Percentiles rank a stretch among this genome's conserved stretches.
These are phyloP conservation scores for thale cress (Arabidopsis thaliana) DNA, from an alignment of 345 rosid species.

Conservation along the genomic window DNA sequence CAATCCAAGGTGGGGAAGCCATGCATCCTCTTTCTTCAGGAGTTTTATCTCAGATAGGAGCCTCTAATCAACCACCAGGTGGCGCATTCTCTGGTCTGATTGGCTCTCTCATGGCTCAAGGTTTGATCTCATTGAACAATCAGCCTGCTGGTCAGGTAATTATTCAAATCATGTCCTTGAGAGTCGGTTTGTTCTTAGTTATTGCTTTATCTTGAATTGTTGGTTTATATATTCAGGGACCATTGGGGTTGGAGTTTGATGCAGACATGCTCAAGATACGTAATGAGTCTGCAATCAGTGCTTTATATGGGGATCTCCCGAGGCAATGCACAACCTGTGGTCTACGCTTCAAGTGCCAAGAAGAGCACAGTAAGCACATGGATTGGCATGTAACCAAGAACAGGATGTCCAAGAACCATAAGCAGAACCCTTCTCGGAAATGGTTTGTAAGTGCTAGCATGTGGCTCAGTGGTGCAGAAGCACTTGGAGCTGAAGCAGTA, in stretches of 20 bases:
- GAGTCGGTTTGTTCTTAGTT: slow-evolving; percentile 12
- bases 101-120: slow-evolving; percentile 87
- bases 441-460: slow-evolving; percentile 95
- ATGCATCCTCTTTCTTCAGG: slow-evolving; percentile 70
- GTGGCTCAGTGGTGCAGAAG: slow-evolving; percentile 99
- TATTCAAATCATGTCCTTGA: slow-evolving; percentile 31
- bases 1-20: slow-evolving; percentile 54
- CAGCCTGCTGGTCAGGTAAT: slow-evolving; percentile 76
- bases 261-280: slow-evolving; percentile 83
- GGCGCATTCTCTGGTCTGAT: slow-evolving; percentile 80
- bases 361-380: slow-evolving; percentile 97
- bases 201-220: slow-evolving; percentile 41
- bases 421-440: slow-evolving; percentile 94
- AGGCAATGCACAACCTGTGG: slow-evolving; percentile 99
- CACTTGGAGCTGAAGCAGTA: slow-evolving; percentile 88
- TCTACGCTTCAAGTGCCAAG: slow-evolving; percentile 89
- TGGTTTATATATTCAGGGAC: slow-evolving; percentile 59
- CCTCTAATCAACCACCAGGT: slow-evolving; percentile 59
- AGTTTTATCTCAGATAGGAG: slow-evolving; percentile 54
- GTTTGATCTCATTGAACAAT: slow-evolving; percentile 75
- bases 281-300: slow-evolving; percentile 77
- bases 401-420: slow-evolving; percentile 92
- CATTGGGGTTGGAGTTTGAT: slow-evolving; percentile 78
- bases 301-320: slow-evolving; percentile 85
- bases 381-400: slow-evolving; percentile 99